These are phyloP conservation scores for Bretschneidera sinensis DNA, from an alignment of 345 rosid species.

Conservation along the genomic window DNA sequence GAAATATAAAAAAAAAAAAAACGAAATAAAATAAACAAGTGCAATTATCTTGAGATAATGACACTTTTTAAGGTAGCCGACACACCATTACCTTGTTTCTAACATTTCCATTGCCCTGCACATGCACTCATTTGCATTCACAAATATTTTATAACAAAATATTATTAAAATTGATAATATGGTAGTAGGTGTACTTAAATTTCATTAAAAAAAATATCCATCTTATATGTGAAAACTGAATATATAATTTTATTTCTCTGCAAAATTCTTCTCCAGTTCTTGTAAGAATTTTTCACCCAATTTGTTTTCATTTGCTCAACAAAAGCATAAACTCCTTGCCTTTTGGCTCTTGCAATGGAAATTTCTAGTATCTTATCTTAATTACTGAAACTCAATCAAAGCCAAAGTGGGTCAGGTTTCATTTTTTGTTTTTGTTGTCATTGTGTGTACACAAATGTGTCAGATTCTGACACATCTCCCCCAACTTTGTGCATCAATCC, in stretches of 20 bases:
- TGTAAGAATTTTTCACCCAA: no score
- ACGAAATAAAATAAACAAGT: not conserved
- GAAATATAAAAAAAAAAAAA: not conserved
- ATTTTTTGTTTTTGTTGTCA: not conserved
- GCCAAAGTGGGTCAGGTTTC: constrained; percentile 20
- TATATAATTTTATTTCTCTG: no score
- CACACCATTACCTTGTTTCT: constrained; percentile 26
- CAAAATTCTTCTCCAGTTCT: no score
- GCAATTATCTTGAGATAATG: constrained; percentile 13
- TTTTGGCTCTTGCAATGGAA: no score
- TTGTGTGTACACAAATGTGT: constrained; percentile 18
- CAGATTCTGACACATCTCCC: constrained; percentile 24
- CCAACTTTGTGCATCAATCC: constrained; percentile 16
- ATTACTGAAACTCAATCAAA: constrained; percentile 12
- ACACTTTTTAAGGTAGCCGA: constrained; percentile 35
- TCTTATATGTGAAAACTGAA: no score
- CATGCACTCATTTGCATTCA: constrained; percentile 32
- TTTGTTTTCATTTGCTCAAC: no score
- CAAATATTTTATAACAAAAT: not conserved
- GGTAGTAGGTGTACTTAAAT: no score
- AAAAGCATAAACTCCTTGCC: no score
- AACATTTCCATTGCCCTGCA: constrained; percentile 22
- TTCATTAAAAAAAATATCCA: no score
- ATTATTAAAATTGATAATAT: no score
- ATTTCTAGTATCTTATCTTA: not conserved